Conservation (phyloP, 805 yeast species). For the Candida ascalaphidarum region DNA sequence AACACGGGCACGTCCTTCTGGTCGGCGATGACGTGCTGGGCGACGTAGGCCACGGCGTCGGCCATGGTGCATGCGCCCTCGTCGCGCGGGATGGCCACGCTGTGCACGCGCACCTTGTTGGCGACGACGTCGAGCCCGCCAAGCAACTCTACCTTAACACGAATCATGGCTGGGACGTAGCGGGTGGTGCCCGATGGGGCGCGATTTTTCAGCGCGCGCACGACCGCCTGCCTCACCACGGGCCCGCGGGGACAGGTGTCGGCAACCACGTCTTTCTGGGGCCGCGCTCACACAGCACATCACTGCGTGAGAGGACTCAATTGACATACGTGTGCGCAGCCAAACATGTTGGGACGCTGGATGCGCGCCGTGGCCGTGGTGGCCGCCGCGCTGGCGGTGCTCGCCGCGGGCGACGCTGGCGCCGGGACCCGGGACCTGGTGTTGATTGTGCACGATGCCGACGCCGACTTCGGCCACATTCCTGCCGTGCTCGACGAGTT, state of each 20-base stretch:
- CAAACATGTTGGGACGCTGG: no score
- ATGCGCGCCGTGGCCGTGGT: slow-evolving; percentile 2
- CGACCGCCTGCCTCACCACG: no score
- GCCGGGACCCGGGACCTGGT: slow-evolving; percentile 6
- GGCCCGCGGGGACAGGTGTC: no score
- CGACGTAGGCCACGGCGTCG: slow-evolving; percentile 50
- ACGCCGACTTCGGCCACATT: slow-evolving; percentile 10
- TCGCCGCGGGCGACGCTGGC: slow-evolving; percentile 1
- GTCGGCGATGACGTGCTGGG: slow-evolving; percentile 46
- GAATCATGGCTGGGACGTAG: slow-evolving; percentile 10
- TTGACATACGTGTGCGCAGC: no score
- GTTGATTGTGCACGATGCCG: slow-evolving; percentile 27
- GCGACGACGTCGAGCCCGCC: slow-evolving; percentile 88
- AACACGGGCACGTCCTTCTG: slow-evolving; percentile 64
- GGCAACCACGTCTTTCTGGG: no score
- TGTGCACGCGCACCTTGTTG: slow-evolving; percentile 45
- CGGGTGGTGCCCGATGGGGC: no score
- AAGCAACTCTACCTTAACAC: slow-evolving; percentile 34
- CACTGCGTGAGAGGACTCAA: no score
- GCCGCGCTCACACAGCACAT: no score
- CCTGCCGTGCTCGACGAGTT: slow-evolving; percentile 12
- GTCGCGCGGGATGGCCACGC: slow-evolving; percentile 35
- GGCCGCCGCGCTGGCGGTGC: slow-evolving; percentile 1
- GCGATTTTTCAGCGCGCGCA: no score
- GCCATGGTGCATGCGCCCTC: slow-evolving; percentile 34